Conservation (phyloP, 2,329 filamentous ascomycete species). For the Helotiales sp. region DNA sequence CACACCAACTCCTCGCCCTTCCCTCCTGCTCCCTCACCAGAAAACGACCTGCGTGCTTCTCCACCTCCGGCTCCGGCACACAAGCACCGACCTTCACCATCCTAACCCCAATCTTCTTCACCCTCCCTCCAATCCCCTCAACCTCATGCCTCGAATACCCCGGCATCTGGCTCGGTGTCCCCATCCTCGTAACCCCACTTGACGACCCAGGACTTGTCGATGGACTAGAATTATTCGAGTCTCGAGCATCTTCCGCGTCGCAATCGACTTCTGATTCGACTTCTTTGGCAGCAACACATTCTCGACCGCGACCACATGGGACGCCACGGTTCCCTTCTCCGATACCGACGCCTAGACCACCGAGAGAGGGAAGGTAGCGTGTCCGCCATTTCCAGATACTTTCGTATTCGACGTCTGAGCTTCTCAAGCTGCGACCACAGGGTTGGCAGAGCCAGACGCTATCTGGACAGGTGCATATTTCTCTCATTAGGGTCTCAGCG, state of each 20-base stretch:
- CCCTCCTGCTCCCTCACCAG: slow-evolving; percentile 71
- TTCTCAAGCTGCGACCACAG: slow-evolving; percentile 72
- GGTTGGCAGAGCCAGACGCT: slow-evolving; percentile 83
- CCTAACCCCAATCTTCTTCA: slow-evolving; percentile 86
- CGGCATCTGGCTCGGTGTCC: slow-evolving; percentile 41
- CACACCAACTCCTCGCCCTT: slow-evolving; percentile 78
- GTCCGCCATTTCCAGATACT: slow-evolving; percentile 87
- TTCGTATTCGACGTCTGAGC: slow-evolving; percentile 58
- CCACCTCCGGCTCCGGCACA: slow-evolving; percentile 84
- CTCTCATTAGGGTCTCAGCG: slow-evolving; percentile 36
- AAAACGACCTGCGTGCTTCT: slow-evolving; percentile 64
- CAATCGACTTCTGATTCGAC: slow-evolving; percentile 85
- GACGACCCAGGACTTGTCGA: slow-evolving; percentile 22
- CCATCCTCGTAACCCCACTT: slow-evolving; percentile 22
- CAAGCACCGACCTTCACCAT: slow-evolving; percentile 79
- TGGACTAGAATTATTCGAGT: slow-evolving; percentile 25
- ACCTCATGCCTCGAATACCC: slow-evolving; percentile 88
- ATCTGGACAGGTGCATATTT: slow-evolving; percentile 39
- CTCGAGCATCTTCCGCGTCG: slow-evolving; percentile 70
- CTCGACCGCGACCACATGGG: slow-evolving; percentile 76
- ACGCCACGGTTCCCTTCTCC: slow-evolving; percentile 88
- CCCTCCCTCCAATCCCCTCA: slow-evolving; percentile 82
- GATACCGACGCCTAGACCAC: slow-evolving; percentile 80
- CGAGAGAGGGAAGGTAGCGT: slow-evolving; percentile 78
- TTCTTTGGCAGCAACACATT: slow-evolving; percentile 74